Evolutionary conservation across 73 alveolate genomes (phyloP).

Genomic region (Symbiodinium pilosum): DNA sequence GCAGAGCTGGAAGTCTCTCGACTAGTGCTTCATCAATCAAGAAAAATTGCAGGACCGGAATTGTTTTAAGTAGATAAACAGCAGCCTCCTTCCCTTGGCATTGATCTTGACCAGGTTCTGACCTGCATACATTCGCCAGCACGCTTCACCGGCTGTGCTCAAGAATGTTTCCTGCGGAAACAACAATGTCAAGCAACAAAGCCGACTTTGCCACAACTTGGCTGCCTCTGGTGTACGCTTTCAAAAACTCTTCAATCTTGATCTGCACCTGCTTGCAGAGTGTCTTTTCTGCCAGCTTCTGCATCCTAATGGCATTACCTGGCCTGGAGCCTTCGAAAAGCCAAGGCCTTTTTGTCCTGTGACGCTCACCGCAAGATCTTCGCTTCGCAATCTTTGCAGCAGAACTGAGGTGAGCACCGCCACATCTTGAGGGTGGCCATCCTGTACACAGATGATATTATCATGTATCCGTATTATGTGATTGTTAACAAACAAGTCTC

Average conservation of each 20-base stretch:
- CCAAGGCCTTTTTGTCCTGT: conserved; percentile 63
- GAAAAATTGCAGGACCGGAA: too few relatives aligned
- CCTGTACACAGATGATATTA: not conserved
- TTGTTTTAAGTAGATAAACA: too few relatives aligned
- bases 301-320: not conserved
- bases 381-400: not conserved
- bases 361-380: not conserved
- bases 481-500: not conserved
- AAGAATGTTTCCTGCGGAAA: too few relatives aligned
- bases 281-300: too few relatives aligned
- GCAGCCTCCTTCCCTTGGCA: conserved; percentile 60
- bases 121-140: not conserved
- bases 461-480: not conserved
- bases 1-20: too few relatives aligned
- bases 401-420: conserved; percentile 1
- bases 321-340: conserved; percentile 76
- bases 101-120: conserved; percentile 83
- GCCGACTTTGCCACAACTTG: not conserved
- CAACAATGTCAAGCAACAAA: not conserved
- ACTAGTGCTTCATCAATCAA: too few relatives aligned
- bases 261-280: conserved; percentile 22
- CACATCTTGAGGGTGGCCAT: conserved; percentile 41
- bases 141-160: too few relatives aligned
- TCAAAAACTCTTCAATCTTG: conserved; percentile 77
- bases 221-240: conserved; percentile 70